Base-by-base conservation (phyloP, 306 rosid genomes). In the Cercis canadensis region DNA sequence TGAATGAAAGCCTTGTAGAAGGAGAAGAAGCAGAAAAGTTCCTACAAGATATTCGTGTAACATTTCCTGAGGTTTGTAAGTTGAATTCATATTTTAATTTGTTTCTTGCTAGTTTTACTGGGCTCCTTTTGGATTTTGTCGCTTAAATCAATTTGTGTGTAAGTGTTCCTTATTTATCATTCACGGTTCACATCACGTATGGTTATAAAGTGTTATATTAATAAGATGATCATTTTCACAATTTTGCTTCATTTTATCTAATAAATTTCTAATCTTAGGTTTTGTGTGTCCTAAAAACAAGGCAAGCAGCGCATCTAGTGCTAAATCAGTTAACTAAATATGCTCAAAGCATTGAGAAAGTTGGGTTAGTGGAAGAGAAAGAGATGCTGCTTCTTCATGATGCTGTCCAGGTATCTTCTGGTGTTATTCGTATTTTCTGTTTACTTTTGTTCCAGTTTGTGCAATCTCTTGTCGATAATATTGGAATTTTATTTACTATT, bases 341-440 rank as follows among this genome's bases (percentile, higher is more conserved):
- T 83, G 89, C 90, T 47, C 82, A 93, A 85, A 78, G 85, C 82
- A 94, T 89, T 56, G 95, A 88, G 78, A 93, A 87, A 84, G 81
- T 82, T 52, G 98, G 98, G 19, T 66, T 93, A 52, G 80, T 93
- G 80, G 97, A 93, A 77, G 85, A 90, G 77, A 93, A 86, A 82
- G 98, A 93, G 84, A 87, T 89, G 98, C 73, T 90, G 60, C 97
- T 88, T 73, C 98, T 93, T 78, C 94, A 86, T 76, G 97, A 89
- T 58, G 88, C 87, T 69, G 98, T 93, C 44, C 94, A 90, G 98
- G 98, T 88, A 74, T 44, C 63, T 50, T 65, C 60, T 76, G 18
- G 14, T 53, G 57, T 55, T n/a, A n/a, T n/a, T n/a, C n/a, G n/a
- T n/a, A n/a, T n/a, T 31, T 37, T 54, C 61, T 46, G 57, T 71